Conservation (phyloP, 768 basidiomycete genomes). For the Mycena polygramma region DNA sequence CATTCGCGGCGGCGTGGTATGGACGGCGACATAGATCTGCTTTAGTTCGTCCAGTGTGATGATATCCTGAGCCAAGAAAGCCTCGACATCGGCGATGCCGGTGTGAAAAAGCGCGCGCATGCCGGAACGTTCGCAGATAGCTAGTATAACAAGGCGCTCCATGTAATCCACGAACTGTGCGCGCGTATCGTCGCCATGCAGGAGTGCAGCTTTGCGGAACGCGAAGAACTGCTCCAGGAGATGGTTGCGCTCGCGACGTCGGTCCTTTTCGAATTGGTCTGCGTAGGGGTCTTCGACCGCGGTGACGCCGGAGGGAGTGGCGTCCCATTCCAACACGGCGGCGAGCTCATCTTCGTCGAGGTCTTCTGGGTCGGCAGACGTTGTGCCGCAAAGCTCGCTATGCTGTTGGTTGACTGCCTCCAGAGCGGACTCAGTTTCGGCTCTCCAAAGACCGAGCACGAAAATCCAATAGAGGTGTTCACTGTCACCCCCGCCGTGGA, state of each 20-base stretch:
- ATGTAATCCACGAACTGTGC: constrained; percentile 25
- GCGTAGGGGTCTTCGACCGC: neutral
- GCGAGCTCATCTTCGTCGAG: constrained; percentile 19
- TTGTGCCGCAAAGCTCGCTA: constrained; percentile 16
- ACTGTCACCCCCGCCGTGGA: constrained; percentile 17
- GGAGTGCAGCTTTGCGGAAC: constrained; percentile 15
- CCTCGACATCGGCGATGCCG: constrained; percentile 8
- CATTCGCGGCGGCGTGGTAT: constrained; percentile 19
- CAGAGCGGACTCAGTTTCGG: constrained; percentile 4
- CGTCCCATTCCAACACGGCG: constrained; percentile 20
- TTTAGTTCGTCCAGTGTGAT: constrained; percentile 30
- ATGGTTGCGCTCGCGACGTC: constrained; percentile 6
- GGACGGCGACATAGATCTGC: constrained; percentile 32
- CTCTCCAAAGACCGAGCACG: neutral
- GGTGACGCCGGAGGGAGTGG: neutral
- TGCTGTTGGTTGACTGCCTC: constrained; percentile 14
- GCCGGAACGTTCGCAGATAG: constrained; percentile 15
- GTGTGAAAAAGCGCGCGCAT: constrained; percentile 21
- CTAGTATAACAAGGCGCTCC: constrained; percentile 29
- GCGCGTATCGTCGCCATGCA: constrained; percentile 15
- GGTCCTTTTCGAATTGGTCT: constrained; percentile 19
- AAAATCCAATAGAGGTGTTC: constrained; percentile 2
- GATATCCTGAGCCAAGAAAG: constrained; percentile 22
- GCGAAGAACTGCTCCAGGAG: constrained; percentile 24
- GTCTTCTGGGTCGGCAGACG: constrained; percentile 9